Base-by-base conservation (phyloP, 2,329 filamentous ascomycete species). In the Whalleya microplaca region DNA sequence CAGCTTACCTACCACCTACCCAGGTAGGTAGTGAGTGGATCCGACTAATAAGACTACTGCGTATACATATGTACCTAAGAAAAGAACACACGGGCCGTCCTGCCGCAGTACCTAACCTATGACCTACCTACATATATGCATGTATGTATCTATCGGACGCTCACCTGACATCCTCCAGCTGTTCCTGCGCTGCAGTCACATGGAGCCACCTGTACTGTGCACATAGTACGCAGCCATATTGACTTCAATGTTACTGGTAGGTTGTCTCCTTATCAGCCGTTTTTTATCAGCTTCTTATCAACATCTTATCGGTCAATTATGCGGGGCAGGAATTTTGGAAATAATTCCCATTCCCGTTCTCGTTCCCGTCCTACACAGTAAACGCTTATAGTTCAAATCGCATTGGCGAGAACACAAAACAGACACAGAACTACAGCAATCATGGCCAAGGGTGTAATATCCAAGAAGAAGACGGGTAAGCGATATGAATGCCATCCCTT, bases 361-460 rank as follows among this genome's bases (percentile, higher is more conserved):
- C n/a, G n/a, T n/a, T n/a, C n/a, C n/a, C n/a, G n/a, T n/a, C n/a
- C n/a, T n/a, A n/a, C n/a, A n/a, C n/a, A n/a, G n/a, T n/a, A 37
- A 37, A 3, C 32, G 6, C 3, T 8, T 12, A 37, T 12, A 37
- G 14, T 37, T 16, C 45, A 64, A 63, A 41, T 37, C 10, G 14
- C 10, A 37, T 37, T 12, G 9, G 14, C 32, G 5, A 12, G 32
- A 37, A 16, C 9, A 37, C 10, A 16, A 21, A 44, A 3, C n/a
- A 9, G n/a, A 12, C 20, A 43, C 14, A 21, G 5, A 23, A 16
- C 12, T 6, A 23, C 21, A 53, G 41, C 51, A 27, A 59, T 43
- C 56, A 75, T 75, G 73, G 72, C 64, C 1, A 75, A 75, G 63
- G 67, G 67, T 27, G 56, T 49, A 29, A 69, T 75, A 45, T 49